Base-by-base conservation (phyloP, 352 stramenopile species). In the Chrysophaeum taylorii region DNA sequence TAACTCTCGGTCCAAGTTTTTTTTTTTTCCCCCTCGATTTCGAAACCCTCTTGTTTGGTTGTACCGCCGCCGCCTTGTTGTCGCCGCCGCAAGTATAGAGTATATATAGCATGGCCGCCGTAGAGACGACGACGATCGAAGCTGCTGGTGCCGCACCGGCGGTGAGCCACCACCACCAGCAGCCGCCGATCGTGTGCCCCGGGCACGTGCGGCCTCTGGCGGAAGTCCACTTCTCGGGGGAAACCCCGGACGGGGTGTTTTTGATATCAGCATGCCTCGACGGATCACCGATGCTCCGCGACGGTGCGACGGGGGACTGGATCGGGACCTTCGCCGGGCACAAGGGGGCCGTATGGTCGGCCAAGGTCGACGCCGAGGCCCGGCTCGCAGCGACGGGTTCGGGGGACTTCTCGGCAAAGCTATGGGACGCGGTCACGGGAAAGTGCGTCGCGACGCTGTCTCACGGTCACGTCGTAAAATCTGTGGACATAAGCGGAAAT, bases 381-480 rank as follows among this genome's bases (percentile, higher is more conserved):
- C 82, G 82, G 54, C 87, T 95, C 27, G 88, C 86, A 0, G 90
- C 85, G 2, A 96, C 92, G 15, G 93, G 88, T 15, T 92, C 81
- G 61, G 93, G 90, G 16, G 94, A 98, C 80, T 98, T 97, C 73
- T 90, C 79, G 16, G 93, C 93, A 48, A 92, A 95, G 71, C 78
- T 98, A 21, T 98, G 94, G 94, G 92, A 98, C 81, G 94, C 92
- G 9, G 87, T 96, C 52, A 97, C 92, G 37, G 94, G 93, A 57
- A 85, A 94, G 35, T 77, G 85, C n/a, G 75, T 97, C 36, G 84
- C 89, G 9, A 92, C 87, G n/a, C 91, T 97, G 38, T 82, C 92
- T 36, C 94, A 98, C 82, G 91, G 93, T 70, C 93, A 98, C 79
- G 92, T 98, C 68, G 93, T 98, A 69, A 98, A 98, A 82, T 92